phyloP scores from a whole-genome alignment of 2,329 filamentous ascomycete species.

The Exophiala sp. region DNA sequence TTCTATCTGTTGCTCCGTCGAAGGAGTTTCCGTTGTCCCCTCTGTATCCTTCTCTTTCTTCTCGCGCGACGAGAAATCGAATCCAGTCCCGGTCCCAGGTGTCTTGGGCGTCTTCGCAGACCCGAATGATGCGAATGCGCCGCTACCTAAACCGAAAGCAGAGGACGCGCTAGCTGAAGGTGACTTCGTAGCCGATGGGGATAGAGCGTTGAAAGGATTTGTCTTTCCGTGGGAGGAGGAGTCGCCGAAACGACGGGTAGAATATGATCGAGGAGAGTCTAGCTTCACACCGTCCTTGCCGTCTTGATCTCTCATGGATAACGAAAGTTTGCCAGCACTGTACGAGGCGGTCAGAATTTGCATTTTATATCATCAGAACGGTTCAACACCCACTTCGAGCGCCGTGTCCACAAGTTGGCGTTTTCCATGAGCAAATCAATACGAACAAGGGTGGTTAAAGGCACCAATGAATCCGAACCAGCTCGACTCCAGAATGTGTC shows the following conservation, averaged over 20 bases:
- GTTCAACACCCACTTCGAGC: constrained; percentile 40
- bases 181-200: constrained; percentile 64
- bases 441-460: constrained; percentile 1
- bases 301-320: constrained; percentile 64
- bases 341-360: constrained; percentile 28
- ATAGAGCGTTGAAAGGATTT: constrained; percentile 72
- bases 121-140: constrained; percentile 94
- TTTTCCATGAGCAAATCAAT: constrained; percentile 41
- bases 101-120: constrained; percentile 82
- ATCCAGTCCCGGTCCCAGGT: constrained; percentile 58
- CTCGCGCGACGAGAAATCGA: constrained; percentile 68
- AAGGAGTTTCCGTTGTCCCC: constrained; percentile 32
- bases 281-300: constrained; percentile 51
- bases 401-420: constrained; percentile 47
- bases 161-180: constrained; percentile 73
- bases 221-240: constrained; percentile 64
- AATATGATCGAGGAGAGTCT: constrained; percentile 56
- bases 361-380: background rate
- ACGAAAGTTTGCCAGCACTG: constrained; percentile 83
- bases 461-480: background rate
- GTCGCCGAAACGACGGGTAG: constrained; percentile 69
- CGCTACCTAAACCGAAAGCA: constrained; percentile 88
- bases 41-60: constrained; percentile 54
- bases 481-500: background rate
- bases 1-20: constrained; percentile 35